Evolutionary conservation across 192 early-diverging fungal species (phyloP).

Genomic region (Linderina pennispora): DNA sequence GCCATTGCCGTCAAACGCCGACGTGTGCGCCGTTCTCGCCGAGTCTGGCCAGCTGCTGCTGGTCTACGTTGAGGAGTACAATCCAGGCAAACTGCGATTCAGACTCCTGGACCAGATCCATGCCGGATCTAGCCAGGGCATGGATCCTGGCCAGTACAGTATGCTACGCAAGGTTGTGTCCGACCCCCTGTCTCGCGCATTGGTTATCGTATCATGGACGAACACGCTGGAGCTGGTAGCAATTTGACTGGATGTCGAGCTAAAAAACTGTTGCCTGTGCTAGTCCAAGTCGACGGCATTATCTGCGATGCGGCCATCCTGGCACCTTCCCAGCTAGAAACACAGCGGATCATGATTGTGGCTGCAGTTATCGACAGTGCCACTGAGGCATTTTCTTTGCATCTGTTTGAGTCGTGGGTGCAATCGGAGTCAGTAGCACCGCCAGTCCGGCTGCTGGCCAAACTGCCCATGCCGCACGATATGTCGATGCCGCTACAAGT

Average conservation of each 20-base stretch:
- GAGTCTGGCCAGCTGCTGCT: constrained; percentile 9
- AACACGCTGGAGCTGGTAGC: constrained; percentile 18
- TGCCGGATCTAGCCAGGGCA: neutral
- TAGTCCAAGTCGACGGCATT: constrained; percentile 1
- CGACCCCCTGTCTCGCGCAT: constrained; percentile 19
- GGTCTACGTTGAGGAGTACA: constrained; percentile 3
- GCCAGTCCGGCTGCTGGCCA: constrained; percentile 10
- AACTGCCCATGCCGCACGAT: constrained; percentile 25
- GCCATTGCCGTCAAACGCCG: too few species aligned
- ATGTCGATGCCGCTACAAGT: constrained; percentile 20
- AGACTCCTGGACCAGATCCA: constrained; percentile 4
- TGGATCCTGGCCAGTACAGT: neutral
- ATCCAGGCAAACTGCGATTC: neutral
- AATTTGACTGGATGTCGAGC: neutral
- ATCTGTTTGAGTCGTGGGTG: constrained; percentile 39
- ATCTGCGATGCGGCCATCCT: constrained; percentile 35
- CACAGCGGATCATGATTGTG: constrained; percentile 22
- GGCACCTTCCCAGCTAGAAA: constrained; percentile 6
- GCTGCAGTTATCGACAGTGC: constrained; percentile 21
- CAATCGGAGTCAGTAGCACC: neutral
- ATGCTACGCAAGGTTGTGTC: constrained; percentile 12
- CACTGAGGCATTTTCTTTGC: constrained; percentile 6
- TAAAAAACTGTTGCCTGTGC: too few species aligned
- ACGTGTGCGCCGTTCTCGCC: constrained; percentile 10
- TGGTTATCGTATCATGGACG: constrained; percentile 26